A percentile compares a stretch with the other conserved stretches of the same genome.
phyloP scores from a whole-genome alignment of 2,329 filamentous ascomycete genomes.

The Trichoderma aggressivum region DNA sequence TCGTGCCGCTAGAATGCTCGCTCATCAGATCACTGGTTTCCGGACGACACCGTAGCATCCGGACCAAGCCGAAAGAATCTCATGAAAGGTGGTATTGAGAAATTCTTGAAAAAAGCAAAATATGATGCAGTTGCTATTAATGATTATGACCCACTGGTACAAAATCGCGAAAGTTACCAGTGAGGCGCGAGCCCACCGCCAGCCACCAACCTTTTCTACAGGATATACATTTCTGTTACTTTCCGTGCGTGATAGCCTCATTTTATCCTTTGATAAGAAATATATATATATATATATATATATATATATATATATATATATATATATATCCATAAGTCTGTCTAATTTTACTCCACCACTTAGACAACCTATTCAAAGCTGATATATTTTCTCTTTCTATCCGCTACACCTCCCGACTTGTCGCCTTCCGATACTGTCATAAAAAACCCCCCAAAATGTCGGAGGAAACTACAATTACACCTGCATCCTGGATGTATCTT shows the following conservation, averaged over 20 bases:
- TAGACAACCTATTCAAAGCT: neutral
- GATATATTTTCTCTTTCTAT: neutral
- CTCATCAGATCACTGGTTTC: neutral
- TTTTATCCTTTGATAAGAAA: neutral
- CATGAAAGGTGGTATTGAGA: neutral
- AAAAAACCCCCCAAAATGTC: neutral
- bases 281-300: neutral
- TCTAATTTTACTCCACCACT: neutral
- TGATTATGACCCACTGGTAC: neutral
- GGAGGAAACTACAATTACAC: neutral
- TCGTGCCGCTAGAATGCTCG: neutral
- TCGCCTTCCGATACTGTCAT: neutral
- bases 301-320: neutral
- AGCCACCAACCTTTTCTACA: neutral
- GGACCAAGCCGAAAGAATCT: neutral
- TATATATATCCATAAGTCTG: neutral
- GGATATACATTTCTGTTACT: neutral
- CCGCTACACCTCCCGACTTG: neutral
- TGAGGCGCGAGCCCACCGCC: neutral
- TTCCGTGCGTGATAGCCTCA: neutral
- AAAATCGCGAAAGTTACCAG: neutral
- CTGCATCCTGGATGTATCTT: neutral
- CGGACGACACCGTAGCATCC: neutral
- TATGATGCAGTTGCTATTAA: too few relatives aligned
- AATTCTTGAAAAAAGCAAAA: too few relatives aligned